Conservation (phyloP, 1,139 yeast species). For the Geotrichum bryndzae region DNA sequence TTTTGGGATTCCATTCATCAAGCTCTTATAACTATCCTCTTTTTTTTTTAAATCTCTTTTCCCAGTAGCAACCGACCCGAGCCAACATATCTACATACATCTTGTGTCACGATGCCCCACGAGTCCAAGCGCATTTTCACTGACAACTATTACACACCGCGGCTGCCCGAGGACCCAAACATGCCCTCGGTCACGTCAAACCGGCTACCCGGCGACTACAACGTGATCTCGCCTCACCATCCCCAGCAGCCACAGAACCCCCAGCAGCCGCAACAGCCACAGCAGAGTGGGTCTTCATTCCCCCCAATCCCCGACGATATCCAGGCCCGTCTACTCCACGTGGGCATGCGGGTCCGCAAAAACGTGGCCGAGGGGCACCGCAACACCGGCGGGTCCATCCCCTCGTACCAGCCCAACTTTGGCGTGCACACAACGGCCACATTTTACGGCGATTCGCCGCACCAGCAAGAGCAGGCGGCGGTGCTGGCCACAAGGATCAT, state of each 20-base stretch:
- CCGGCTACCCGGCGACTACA: conserved; percentile 2
- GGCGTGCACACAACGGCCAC: background rate
- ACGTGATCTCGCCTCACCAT: background rate
- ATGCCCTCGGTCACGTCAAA: conserved; percentile 7
- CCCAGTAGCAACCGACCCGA: background rate
- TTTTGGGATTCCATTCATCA: too few relatives aligned
- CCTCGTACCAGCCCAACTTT: conserved; percentile 26
- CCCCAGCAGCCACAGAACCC: background rate
- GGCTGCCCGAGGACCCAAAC: conserved; percentile 5
- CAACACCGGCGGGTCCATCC: conserved; percentile 21
- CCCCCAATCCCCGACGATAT: conserved; percentile 28
- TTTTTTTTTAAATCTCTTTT: background rate
- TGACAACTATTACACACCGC: conserved; percentile 10
- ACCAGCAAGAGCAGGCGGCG: conserved; percentile 18
- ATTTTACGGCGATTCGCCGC: conserved; percentile 13
- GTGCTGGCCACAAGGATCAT: conserved; percentile 4
- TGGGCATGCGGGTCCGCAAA: conserved; percentile 32
- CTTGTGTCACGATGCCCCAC: conserved; percentile 5
- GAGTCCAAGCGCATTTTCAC: conserved; percentile 12
- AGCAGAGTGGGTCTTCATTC: conserved; percentile 4
- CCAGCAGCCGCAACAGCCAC: background rate
- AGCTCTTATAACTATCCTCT: too few relatives aligned
- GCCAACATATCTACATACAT: background rate
- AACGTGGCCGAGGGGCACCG: conserved; percentile 32
- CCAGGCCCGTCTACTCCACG: conserved; percentile 26